Base-by-base conservation (phyloP, 1,139 yeast genomes). In the Suhomyces chickasaworum region DNA sequence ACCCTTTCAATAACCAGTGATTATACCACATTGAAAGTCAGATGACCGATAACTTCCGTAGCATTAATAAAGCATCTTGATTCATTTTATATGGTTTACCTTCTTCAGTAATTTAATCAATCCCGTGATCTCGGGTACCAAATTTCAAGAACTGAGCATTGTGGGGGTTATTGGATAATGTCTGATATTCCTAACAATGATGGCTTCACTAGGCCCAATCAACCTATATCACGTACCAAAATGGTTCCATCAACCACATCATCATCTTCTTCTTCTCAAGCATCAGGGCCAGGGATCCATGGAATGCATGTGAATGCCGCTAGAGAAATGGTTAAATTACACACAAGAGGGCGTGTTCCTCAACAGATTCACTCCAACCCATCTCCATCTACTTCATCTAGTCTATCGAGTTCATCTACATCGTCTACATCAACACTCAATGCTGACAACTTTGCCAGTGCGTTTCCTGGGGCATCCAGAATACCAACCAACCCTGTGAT, bases 241-340 rank as follows among this genome's bases (percentile, higher is more conserved):
- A 18, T 36, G 21, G 37, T 22, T 13, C 37, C 37, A 16, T 20
- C 25, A 10, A 6, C 36, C 2, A 12, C 27, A 13, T 16, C 39
- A 18, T 7, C 33, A n/a, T 22, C 34, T 22, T 7, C 33, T 17
- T 22, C 34, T 22, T 12, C 23, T 15, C 23, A 12, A 4, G 36
- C 21, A 22, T 22, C 37, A 10, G 45, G 48, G 7, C 47, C 51
- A 6, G 83, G 80, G 1, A 79, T 84, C 35, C 71, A 75, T 42
- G 82, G 85, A 0, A 71, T 81, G 3, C 83, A 82, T 53, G 71
- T 84, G n/a, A 74, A 75, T 52, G 64, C 78, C 20, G 91, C 91
- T 1, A 68, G 89, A 47, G 83, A 83, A 57, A 77, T 84, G 84
- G 83, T 78, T 34, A 68, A 42, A 56, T 63, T 58, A 45, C 77